Conservation (phyloP, 2,329 filamentous ascomycete genomes). For the Colletotrichum sp. region DNA sequence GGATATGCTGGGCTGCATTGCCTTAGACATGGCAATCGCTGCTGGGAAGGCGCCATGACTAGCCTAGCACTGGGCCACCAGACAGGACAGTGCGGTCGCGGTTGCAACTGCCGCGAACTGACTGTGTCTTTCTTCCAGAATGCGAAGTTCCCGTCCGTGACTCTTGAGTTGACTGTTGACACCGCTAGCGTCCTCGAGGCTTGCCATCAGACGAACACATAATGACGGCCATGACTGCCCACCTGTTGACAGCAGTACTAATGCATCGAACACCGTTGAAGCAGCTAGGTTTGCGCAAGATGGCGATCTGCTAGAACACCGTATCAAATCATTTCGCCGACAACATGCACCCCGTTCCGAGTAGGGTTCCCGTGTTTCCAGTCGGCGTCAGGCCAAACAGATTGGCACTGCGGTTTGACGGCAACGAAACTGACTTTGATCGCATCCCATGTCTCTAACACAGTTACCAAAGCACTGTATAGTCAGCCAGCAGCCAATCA, state of each 20-base stretch:
- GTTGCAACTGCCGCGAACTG: not conserved
- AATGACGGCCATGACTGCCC: not conserved
- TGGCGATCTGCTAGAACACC: constrained; percentile 3
- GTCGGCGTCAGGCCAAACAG: not conserved
- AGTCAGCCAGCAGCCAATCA: not conserved
- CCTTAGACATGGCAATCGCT: not conserved
- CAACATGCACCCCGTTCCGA: not conserved
- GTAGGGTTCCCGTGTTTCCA: not conserved
- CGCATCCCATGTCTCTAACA: not conserved
- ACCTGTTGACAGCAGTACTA: not conserved
- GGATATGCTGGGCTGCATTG: not conserved
- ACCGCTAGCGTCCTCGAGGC: not conserved
- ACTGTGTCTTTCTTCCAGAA: constrained; percentile 9
- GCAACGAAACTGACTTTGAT: not conserved
- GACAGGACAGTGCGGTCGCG: not conserved
- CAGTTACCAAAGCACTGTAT: not conserved
- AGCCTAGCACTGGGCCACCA: not conserved
- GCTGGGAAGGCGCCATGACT: constrained; percentile 9
- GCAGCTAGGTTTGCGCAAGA: not conserved
- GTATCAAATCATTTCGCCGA: not conserved
- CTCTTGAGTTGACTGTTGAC: not conserved
- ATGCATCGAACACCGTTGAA: not conserved
- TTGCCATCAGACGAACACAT: constrained; percentile 7
- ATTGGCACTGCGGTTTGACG: not conserved
- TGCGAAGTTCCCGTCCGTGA: not conserved